Evolutionary conservation across 2,329 filamentous ascomycete genomes (phyloP).

Genomic region (Claviceps citrina): DNA sequence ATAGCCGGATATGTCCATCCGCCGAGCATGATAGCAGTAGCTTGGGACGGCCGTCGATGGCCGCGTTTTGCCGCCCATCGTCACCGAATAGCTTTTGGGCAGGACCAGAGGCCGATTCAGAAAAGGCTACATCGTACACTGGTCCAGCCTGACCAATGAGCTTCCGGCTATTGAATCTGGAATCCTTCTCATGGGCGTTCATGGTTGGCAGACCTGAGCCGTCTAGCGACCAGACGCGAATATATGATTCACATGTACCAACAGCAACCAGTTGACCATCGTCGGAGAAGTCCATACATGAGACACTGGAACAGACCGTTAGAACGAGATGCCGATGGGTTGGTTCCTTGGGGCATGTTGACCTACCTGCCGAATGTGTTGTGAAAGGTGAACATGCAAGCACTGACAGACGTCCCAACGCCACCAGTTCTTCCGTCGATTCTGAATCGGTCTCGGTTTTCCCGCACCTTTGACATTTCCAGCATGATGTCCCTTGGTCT

Average conservation of each 20-base stretch:
- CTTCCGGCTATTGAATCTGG: conserved; percentile 49
- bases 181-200: conserved; percentile 40
- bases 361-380: conserved; percentile 80
- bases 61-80: conserved; percentile 24
- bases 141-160: conserved; percentile 81
- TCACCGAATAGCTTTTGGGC: conserved; percentile 34
- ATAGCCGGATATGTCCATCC: conserved; percentile 77
- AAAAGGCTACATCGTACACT: conserved; percentile 81
- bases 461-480: conserved; percentile 85
- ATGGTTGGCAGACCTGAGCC: conserved; percentile 64
- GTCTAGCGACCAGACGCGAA: conserved; percentile 83
- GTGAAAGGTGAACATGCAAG: conserved; percentile 97
- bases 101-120: conserved; percentile 47
- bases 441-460: conserved; percentile 80
- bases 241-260: conserved; percentile 87
- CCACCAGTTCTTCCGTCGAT: conserved; percentile 76
- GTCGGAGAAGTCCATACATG: conserved; percentile 90
- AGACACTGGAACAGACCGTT: conserved; percentile 42
- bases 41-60: conserved; percentile 44
- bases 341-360: background rate
- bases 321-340: background rate
- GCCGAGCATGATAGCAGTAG: conserved; percentile 76
- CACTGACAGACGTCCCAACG: conserved; percentile 66
- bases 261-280: conserved; percentile 76
- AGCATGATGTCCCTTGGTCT: conserved; percentile 80